Conservation (phyloP, 2,329 filamentous ascomycete genomes). For the Sporothrix pseudoabietina region DNA sequence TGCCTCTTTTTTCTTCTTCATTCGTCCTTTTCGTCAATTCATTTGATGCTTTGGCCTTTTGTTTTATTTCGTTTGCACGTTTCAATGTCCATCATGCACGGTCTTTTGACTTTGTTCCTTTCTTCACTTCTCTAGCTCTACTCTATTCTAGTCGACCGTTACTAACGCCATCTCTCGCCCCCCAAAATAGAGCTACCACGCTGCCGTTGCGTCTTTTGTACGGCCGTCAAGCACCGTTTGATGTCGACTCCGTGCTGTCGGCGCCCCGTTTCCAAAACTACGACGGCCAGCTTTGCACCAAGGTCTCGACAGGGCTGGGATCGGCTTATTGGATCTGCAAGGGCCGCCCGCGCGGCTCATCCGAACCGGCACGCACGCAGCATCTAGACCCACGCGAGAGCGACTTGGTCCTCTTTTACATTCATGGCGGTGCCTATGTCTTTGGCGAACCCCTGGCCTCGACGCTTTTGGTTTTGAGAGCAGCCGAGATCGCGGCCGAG, state of each 20-base stretch:
- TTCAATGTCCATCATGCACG: neutral
- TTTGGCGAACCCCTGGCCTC: neutral
- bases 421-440: neutral
- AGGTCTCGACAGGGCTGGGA: slow-evolving; percentile 11
- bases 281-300: slow-evolving; percentile 13
- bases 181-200: neutral
- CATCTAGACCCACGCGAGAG: neutral
- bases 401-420: neutral
- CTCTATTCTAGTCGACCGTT: neutral
- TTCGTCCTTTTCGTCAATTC: neutral
- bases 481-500: slow-evolving; percentile 10
- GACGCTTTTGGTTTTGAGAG: neutral
- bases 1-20: neutral
- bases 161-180: neutral
- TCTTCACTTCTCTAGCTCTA: neutral
- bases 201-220: slow-evolving; percentile 14
- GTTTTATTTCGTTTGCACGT: neutral
- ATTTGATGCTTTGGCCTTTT: too few relatives aligned
- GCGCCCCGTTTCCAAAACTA: slow-evolving; percentile 17
- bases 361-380: neutral
- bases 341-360: slow-evolving; percentile 10
- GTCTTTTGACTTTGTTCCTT: neutral
- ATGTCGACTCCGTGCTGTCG: neutral
- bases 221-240: neutral
- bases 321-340: slow-evolving; percentile 16